These are phyloP conservation scores for Cercospora citrullina DNA, from an alignment of 2,329 filamentous ascomycete species.

Conservation along the genomic window DNA sequence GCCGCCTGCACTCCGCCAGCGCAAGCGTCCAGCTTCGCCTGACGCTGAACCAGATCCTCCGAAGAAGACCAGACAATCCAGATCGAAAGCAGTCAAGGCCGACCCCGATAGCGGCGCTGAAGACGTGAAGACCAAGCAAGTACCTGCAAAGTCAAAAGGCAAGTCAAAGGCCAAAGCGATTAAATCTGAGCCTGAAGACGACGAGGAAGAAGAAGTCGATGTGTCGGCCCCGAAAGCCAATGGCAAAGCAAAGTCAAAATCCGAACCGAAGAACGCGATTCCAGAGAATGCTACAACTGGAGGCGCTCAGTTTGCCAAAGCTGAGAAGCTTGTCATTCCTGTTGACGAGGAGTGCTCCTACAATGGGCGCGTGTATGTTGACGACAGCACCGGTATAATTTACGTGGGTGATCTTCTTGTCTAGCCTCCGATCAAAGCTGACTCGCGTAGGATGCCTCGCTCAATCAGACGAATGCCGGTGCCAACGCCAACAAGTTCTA, in stretches of 20 bases:
- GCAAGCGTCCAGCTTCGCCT: conserved; percentile 22
- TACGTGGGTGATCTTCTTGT: conserved; percentile 49
- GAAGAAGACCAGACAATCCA: conserved; percentile 16
- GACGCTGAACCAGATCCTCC: conserved; percentile 15
- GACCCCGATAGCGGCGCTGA: conserved; percentile 11
- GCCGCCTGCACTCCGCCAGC: conserved; percentile 11
- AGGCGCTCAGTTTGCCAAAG: conserved; percentile 47
- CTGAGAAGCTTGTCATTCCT: conserved; percentile 47
- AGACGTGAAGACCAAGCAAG: conserved; percentile 10
- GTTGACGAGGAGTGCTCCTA: conserved; percentile 50
- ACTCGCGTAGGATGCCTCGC: conserved; percentile 58
- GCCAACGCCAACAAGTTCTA: conserved; percentile 85
- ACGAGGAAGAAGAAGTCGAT: background rate
- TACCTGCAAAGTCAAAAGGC: conserved; percentile 18
- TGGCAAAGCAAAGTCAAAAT: conserved; percentile 9
- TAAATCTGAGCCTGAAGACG: background rate
- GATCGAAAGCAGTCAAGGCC: conserved; percentile 15
- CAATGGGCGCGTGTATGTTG: conserved; percentile 61
- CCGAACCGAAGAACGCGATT: background rate
- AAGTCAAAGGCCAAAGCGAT: conserved; percentile 16
- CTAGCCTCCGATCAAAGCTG: background rate
- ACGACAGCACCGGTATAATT: conserved; percentile 60
- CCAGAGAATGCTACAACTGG: conserved; percentile 9
- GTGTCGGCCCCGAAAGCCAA: conserved; percentile 18
- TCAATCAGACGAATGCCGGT: conserved; percentile 73